Percentiles rank a stretch among this genome's conserved stretches.
Conservation (phyloP, 148 eudicot species). For the Chenopodium album region DNA sequence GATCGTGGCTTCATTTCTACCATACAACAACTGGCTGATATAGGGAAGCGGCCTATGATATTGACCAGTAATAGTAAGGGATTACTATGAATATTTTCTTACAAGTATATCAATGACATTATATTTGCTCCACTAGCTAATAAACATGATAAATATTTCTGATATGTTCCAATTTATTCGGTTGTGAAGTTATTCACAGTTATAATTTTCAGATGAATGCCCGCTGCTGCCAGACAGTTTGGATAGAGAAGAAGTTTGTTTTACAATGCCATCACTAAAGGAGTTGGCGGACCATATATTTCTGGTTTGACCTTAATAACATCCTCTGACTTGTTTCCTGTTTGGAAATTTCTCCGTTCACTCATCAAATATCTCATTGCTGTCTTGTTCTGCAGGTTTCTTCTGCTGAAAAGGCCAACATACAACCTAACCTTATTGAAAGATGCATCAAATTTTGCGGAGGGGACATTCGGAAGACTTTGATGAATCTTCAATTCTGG, state of each 20-base stretch:
- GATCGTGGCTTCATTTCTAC: conserved; percentile 84
- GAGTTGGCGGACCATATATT: conserved; percentile 60
- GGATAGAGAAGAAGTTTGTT: conserved; percentile 67
- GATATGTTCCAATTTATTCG: conserved; percentile 8
- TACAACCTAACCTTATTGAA: conserved; percentile 57
- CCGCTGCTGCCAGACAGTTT: conserved; percentile 72
- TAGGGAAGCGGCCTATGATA: conserved; percentile 81
- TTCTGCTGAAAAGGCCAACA: conserved; percentile 57
- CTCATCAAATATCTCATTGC: background rate
- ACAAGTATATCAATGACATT: background rate
- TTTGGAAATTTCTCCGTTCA: no score
- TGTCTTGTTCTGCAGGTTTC: conserved; percentile 54
- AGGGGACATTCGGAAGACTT: conserved; percentile 81
- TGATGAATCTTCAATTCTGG: conserved; percentile 89
- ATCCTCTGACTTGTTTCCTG: background rate
- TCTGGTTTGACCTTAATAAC: conserved; percentile 36
- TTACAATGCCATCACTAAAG: conserved; percentile 56
- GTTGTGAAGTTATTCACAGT: conserved; percentile 18
- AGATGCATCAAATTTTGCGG: conserved; percentile 58
- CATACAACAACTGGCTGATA: conserved; percentile 84
- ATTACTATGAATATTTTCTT: conserved; percentile 12
- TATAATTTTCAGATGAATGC: conserved; percentile 44
- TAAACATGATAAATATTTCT: conserved; percentile 4
- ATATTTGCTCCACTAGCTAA: background rate
- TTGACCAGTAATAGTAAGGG: conserved; percentile 69